Evolutionary conservation across 2,329 filamentous ascomycete genomes (phyloP).

Genomic region (Monilinia fructicola): DNA sequence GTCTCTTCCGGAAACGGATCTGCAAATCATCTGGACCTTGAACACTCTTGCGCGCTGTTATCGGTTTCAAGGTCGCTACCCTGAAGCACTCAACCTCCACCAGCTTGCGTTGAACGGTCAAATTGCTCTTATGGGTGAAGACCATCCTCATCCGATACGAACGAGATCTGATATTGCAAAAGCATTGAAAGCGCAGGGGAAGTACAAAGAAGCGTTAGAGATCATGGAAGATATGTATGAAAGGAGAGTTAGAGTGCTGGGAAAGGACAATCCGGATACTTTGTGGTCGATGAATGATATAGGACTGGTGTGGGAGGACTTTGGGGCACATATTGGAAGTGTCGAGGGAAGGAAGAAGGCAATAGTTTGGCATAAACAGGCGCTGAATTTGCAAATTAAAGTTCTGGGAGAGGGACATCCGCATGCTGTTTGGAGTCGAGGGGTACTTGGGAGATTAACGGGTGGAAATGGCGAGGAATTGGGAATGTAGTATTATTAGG

Average conservation of each 20-base stretch:
- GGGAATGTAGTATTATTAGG: no score
- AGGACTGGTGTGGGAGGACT: slow-evolving; percentile 6
- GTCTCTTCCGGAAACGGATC: slow-evolving; percentile 16
- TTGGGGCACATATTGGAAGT: background rate
- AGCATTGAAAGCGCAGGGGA: slow-evolving; percentile 5
- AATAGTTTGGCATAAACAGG: background rate
- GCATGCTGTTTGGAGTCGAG: slow-evolving; percentile 1
- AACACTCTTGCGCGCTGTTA: slow-evolving; percentile 20
- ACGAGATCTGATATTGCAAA: slow-evolving; percentile 14
- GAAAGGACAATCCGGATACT: slow-evolving; percentile 14
- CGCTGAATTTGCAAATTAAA: background rate
- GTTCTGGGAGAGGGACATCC: background rate
- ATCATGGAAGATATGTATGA: slow-evolving; percentile 16
- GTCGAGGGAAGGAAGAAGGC: background rate
- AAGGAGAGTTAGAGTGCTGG: slow-evolving; percentile 1
- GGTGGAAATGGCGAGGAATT: background rate
- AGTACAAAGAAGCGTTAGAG: slow-evolving; percentile 13
- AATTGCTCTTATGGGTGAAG: slow-evolving; percentile 11
- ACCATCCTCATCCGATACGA: slow-evolving; percentile 10
- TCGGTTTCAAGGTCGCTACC: slow-evolving; percentile 7
- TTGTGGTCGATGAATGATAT: slow-evolving; percentile 22
- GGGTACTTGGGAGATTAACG: background rate
- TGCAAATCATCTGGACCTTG: slow-evolving; percentile 15
- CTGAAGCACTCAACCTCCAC: slow-evolving; percentile 13
- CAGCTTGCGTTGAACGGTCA: slow-evolving; percentile 11